Conservation (phyloP, 345 rosid genomes). For the Gossypium australe region DNA sequence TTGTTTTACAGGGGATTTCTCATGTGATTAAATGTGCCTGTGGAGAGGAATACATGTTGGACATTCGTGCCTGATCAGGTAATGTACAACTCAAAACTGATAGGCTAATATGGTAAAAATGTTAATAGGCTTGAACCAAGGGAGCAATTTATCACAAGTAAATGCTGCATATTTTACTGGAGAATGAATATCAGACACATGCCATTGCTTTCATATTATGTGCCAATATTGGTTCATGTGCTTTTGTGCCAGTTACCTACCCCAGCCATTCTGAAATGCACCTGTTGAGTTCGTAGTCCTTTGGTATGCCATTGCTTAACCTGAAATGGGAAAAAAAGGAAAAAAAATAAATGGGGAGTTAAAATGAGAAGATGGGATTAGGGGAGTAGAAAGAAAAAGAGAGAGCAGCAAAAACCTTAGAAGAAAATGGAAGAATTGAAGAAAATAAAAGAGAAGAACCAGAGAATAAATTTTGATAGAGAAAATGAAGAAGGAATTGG, state of each 20-base stretch:
- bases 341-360: too few species aligned
- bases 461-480: too few species aligned
- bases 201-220: background rate
- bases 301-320: too few species aligned
- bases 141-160: background rate
- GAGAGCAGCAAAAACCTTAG: too few species aligned
- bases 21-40: conserved; percentile 47
- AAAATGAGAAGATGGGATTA: too few species aligned
- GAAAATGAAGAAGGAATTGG: too few species aligned
- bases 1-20: conserved; percentile 49
- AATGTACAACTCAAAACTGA: background rate
- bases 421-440: too few species aligned
- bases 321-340: too few species aligned
- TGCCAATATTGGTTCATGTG: background rate
- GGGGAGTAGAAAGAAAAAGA: too few species aligned
- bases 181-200: background rate
- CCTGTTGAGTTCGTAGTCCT: too few species aligned
- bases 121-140: background rate
- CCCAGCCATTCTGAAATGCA: background rate
- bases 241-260: background rate
- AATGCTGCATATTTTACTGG: conserved; percentile 1
- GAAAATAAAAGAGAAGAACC: too few species aligned
- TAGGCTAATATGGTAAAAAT: background rate
- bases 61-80: conserved; percentile 11
- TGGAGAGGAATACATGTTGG: conserved; percentile 51